A percentile compares a stretch with the other conserved stretches of the same genome.
Conservation (phyloP, 805 yeast genomes). For the Phaffomyces thermotolerans region DNA sequence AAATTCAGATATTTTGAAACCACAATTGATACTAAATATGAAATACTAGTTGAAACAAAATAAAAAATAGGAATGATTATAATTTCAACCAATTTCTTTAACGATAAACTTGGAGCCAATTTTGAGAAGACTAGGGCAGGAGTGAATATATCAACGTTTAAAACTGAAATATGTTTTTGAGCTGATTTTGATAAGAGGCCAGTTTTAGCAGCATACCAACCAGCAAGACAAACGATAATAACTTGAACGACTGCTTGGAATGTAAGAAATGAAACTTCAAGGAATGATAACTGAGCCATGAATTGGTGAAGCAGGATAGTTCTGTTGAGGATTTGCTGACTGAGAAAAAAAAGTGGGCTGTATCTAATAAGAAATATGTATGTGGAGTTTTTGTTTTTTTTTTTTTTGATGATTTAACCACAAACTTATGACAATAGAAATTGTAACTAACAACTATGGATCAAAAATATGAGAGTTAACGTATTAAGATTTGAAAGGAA, state of each 20-base stretch:
- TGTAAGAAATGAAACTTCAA: constrained; percentile 49
- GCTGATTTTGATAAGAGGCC: constrained; percentile 64
- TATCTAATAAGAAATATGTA: no score
- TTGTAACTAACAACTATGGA: no score
- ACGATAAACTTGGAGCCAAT: constrained; percentile 56
- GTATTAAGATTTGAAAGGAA: no score
- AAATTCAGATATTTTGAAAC: constrained; percentile 48
- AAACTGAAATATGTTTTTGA: constrained; percentile 67
- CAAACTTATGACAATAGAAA: no score
- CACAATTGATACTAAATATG: constrained; percentile 54
- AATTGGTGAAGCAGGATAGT: not conserved
- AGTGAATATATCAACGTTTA: constrained; percentile 89
- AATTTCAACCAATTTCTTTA: constrained; percentile 72
- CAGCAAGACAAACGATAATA: constrained; percentile 77
- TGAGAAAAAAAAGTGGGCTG: no score
- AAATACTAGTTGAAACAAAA: constrained; percentile 73
- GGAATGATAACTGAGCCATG: constrained; percentile 13
- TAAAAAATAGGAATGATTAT: constrained; percentile 79
- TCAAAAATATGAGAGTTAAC: no score
- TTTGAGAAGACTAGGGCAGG: constrained; percentile 92
- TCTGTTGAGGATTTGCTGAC: no score
- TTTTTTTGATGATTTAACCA: no score
- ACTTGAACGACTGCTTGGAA: constrained; percentile 91
- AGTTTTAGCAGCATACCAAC: constrained; percentile 73
- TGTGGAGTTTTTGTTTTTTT: no score